Conservation (phyloP, 192 early-diverging fungal genomes). For the Podila horticola region DNA sequence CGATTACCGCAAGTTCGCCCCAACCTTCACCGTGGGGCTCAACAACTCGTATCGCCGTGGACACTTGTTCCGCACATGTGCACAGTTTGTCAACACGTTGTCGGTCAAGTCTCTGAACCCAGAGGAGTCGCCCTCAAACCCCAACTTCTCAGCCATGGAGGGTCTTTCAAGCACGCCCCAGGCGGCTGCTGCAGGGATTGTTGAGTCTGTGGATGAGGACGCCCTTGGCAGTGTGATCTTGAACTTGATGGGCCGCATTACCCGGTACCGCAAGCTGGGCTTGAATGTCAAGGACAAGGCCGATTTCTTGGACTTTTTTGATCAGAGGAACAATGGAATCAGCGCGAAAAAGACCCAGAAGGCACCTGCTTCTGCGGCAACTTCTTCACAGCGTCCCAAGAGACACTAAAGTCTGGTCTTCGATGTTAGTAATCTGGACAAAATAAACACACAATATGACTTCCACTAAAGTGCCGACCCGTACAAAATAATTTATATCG, state of each 20-base stretch:
- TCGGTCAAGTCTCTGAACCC: constrained; percentile 58
- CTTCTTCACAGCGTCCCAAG: constrained; percentile 15
- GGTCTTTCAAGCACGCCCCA: constrained; percentile 26
- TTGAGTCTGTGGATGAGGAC: constrained; percentile 55
- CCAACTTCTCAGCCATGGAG: constrained; percentile 35
- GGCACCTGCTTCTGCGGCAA: background rate
- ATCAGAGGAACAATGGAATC: constrained; percentile 47
- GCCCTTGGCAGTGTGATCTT: constrained; percentile 66
- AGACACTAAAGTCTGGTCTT: constrained; percentile 10
- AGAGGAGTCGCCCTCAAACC: constrained; percentile 59
- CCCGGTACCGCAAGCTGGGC: constrained; percentile 74
- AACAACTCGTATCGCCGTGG: constrained; percentile 24
- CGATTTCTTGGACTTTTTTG: constrained; percentile 79
- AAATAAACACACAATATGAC: too few relatives aligned
- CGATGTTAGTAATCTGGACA: too few relatives aligned
- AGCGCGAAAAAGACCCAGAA: constrained; percentile 17
- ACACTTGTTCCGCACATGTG: constrained; percentile 36
- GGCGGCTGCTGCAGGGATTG: constrained; percentile 23
- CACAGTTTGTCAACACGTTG: constrained; percentile 61
- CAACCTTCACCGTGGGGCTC: constrained; percentile 71
- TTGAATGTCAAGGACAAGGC: constrained; percentile 75
- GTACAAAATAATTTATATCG: background rate
- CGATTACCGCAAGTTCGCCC: constrained; percentile 69
- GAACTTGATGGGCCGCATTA: constrained; percentile 65
- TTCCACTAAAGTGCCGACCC: too few relatives aligned